A percentile compares a stretch with the other conserved stretches of the same genome.
phyloP scores from a whole-genome alignment of 75 land plant genomes.

The Ceratopteris richardii region DNA sequence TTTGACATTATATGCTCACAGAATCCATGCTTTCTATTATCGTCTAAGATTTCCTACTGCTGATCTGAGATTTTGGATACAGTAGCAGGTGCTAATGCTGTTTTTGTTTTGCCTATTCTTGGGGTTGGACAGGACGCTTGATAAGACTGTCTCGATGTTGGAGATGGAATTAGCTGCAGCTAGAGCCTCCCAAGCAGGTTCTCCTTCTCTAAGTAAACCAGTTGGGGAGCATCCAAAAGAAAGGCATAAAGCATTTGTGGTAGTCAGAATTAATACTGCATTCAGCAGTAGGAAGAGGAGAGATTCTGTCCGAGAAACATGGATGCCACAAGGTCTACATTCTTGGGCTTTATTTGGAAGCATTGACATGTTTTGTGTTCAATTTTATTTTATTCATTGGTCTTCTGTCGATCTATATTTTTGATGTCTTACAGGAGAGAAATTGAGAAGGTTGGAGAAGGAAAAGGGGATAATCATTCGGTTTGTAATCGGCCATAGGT shows the following conservation, averaged over 20 bases:
- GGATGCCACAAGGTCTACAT: constrained; percentile 86
- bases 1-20: too few relatives aligned
- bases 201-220: constrained; percentile 23
- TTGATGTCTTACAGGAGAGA: constrained; percentile 45
- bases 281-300: constrained; percentile 92
- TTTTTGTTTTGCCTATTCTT: too few relatives aligned
- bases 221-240: constrained; percentile 14
- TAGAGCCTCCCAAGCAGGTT: constrained; percentile 51
- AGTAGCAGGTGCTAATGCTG: too few relatives aligned
- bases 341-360: too few relatives aligned
- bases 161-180: constrained; percentile 73
- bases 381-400: not conserved
- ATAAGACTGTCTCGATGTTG: constrained; percentile 69
- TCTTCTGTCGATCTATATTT: not conserved
- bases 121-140: constrained; percentile 53
- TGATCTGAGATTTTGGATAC: too few relatives aligned
- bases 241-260: constrained; percentile 64
- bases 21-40: too few relatives aligned
- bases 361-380: too few relatives aligned
- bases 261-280: constrained; percentile 89
- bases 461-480: constrained; percentile 87
- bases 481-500: constrained; percentile 96
- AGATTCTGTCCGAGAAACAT: constrained; percentile 86
- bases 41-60: too few relatives aligned
- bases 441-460: constrained; percentile 60